phyloP scores from a whole-genome alignment of 2,329 filamentous ascomycete species.

The Akanthomyces lecanii region DNA sequence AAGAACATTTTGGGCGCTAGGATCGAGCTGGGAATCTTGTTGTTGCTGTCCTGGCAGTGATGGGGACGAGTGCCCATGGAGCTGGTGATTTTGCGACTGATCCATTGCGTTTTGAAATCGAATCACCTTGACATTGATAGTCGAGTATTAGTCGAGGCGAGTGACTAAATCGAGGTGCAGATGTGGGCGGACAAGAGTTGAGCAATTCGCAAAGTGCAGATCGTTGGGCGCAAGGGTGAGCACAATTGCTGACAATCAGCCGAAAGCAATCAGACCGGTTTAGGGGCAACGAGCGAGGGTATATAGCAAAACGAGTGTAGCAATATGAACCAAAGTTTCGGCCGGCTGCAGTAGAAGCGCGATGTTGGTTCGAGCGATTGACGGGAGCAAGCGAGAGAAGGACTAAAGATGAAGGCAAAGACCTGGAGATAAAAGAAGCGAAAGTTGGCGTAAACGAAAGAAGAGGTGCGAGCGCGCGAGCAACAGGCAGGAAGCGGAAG shows the following conservation, averaged over 20 bases:
- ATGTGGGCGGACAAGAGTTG: neutral
- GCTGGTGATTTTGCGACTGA: constrained; percentile 27
- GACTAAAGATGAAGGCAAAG: neutral
- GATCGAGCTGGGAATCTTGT: constrained; percentile 27
- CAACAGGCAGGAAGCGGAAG: constrained; percentile 12
- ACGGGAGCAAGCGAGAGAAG: neutral
- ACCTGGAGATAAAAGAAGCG: constrained; percentile 10
- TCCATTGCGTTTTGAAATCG: constrained; percentile 28
- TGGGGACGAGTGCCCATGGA: constrained; percentile 25
- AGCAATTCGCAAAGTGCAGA: neutral
- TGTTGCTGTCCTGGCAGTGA: constrained; percentile 22
- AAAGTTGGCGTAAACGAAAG: constrained; percentile 12
- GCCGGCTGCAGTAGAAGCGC: neutral
- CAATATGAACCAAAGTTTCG: neutral
- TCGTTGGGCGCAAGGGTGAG: neutral
- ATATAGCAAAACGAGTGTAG: constrained; percentile 2
- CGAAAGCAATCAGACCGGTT: neutral
- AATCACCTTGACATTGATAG: constrained; percentile 25
- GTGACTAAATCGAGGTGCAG: neutral
- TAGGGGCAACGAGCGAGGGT: neutral
- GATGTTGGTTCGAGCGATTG: neutral
- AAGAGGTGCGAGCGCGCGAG: constrained; percentile 17
- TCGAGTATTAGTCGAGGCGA: neutral
- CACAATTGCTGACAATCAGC: neutral
- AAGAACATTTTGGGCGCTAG: constrained; percentile 40